Evolutionary conservation across 2,329 filamentous ascomycete species (phyloP).

Genomic region (Colletotrichum sp.): DNA sequence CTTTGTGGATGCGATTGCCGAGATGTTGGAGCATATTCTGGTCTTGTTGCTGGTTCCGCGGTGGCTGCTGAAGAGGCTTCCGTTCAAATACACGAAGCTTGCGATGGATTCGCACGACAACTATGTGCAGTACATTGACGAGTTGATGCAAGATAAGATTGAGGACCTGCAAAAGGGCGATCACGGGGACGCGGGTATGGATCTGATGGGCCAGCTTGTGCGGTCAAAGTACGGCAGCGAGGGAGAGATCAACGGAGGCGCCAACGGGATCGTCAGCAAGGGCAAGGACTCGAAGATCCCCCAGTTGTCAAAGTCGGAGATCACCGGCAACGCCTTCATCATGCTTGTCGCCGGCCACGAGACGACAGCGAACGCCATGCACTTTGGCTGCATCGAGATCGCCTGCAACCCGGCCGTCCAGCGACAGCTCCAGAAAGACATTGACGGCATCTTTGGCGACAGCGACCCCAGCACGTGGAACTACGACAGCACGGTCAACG

Average conservation of each 20-base stretch:
- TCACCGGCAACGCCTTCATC: conserved; percentile 75
- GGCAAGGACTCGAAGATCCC: conserved; percentile 30
- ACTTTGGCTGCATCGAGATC: conserved; percentile 73
- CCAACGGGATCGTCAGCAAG: conserved; percentile 7
- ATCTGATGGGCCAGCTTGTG: conserved; percentile 57
- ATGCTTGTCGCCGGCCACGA: conserved; percentile 79
- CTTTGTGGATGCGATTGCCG: conserved; percentile 67
- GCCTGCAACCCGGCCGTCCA: conserved; percentile 70
- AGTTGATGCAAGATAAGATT: conserved; percentile 68
- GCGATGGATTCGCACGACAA: conserved; percentile 63
- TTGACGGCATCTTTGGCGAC: conserved; percentile 68
- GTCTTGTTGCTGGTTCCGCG: conserved; percentile 63
- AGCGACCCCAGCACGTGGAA: conserved; percentile 68
- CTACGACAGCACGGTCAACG: conserved; percentile 70
- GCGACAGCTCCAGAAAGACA: conserved; percentile 68
- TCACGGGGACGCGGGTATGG: conserved; percentile 50
- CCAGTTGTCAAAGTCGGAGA: conserved; percentile 64
- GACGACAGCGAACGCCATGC: conserved; percentile 76
- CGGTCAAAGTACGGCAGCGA: conserved; percentile 43
- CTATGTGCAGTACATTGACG: conserved; percentile 72
- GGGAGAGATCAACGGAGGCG: conserved; percentile 7
- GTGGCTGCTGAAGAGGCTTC: conserved; percentile 56
- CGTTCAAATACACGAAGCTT: conserved; percentile 54
- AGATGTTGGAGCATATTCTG: conserved; percentile 67
- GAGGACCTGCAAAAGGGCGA: conserved; percentile 41